Evolutionary conservation across 2,329 filamentous ascomycete species (phyloP).

Genomic region (Xylariaceae sp.): DNA sequence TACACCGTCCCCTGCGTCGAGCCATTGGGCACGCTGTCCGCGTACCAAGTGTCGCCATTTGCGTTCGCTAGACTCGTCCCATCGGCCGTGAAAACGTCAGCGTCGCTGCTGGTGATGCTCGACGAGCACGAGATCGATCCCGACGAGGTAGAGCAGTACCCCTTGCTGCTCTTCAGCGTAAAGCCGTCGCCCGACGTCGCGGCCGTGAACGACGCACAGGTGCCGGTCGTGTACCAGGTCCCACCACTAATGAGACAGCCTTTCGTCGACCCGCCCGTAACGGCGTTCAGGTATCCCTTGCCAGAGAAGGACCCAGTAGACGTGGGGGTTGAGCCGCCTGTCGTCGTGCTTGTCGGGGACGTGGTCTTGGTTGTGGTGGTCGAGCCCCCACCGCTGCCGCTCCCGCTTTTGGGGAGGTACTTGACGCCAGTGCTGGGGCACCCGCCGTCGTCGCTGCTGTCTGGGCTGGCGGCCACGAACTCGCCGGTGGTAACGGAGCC

Average conservation of each 20-base stretch:
- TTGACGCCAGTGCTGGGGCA: conserved; percentile 61
- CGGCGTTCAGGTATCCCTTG: conserved; percentile 55
- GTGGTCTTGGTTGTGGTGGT: conserved; percentile 31
- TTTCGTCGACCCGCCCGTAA: conserved; percentile 39
- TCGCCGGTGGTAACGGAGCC: conserved; percentile 56
- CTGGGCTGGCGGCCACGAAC: conserved; percentile 53
- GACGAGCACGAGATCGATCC: conserved; percentile 52
- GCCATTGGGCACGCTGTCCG: conserved; percentile 16
- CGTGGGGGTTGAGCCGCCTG: conserved; percentile 31
- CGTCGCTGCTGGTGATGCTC: conserved; percentile 34
- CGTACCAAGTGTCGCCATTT: conserved; percentile 12
- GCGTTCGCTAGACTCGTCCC: conserved; percentile 11
- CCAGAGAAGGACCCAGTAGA: conserved; percentile 40
- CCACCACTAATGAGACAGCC: conserved; percentile 67
- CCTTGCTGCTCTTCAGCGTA: conserved; percentile 55
- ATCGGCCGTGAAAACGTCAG: conserved; percentile 16
- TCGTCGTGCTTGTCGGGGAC: conserved; percentile 28
- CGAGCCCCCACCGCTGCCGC: conserved; percentile 3
- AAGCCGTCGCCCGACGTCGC: conserved; percentile 43
- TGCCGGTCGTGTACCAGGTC: conserved; percentile 63
- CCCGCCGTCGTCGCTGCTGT: conserved; percentile 51
- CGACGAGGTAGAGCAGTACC: conserved; percentile 50
- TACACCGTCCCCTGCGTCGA: conserved; percentile 19
- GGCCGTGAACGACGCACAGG: conserved; percentile 63
- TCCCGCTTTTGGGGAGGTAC: conserved; percentile 54